Evolutionary conservation across 768 basidiomycete genomes (phyloP).

Genomic region (Lyophyllum decastes): DNA sequence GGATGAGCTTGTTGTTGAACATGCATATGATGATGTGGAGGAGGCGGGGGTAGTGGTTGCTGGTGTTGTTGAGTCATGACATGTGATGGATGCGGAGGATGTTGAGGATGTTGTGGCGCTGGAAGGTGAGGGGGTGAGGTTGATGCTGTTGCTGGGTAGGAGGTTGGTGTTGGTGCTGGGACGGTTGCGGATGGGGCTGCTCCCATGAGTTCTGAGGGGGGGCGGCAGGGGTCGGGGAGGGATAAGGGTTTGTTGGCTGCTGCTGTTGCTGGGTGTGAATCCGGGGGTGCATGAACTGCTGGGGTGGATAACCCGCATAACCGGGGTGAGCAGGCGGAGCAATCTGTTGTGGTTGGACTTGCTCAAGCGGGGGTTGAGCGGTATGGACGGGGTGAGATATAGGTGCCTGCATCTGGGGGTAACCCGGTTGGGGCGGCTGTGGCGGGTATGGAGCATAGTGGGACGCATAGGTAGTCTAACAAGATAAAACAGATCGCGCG

Average conservation of each 20-base stretch:
- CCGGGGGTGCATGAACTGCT: conserved; percentile 32
- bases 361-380: conserved; percentile 40
- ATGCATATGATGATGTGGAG: conserved; percentile 19
- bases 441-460: conserved; percentile 46
- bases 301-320: conserved; percentile 34
- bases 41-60: conserved; percentile 19
- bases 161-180: conserved; percentile 25
- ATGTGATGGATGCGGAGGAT: conserved; percentile 22
- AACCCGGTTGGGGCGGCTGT: conserved; percentile 33
- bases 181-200: conserved; percentile 27
- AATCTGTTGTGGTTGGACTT: conserved; percentile 40
- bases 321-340: conserved; percentile 35
- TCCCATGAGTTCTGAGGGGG: conserved; percentile 43
- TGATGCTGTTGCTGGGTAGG: conserved; percentile 21
- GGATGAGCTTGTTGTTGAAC: conserved; percentile 17
- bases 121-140: conserved; percentile 14
- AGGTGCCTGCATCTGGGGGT: conserved; percentile 33
- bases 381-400: conserved; percentile 26
- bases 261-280: conserved; percentile 36
- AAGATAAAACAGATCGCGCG: conserved; percentile 1
- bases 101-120: conserved; percentile 16
- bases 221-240: conserved; percentile 44
- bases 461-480: conserved; percentile 39
- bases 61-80: conserved; percentile 25
- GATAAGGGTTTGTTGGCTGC: conserved; percentile 43